phyloP scores from a whole-genome alignment of 2,329 filamentous ascomycete species.

The Sporothrix brasiliensis region DNA sequence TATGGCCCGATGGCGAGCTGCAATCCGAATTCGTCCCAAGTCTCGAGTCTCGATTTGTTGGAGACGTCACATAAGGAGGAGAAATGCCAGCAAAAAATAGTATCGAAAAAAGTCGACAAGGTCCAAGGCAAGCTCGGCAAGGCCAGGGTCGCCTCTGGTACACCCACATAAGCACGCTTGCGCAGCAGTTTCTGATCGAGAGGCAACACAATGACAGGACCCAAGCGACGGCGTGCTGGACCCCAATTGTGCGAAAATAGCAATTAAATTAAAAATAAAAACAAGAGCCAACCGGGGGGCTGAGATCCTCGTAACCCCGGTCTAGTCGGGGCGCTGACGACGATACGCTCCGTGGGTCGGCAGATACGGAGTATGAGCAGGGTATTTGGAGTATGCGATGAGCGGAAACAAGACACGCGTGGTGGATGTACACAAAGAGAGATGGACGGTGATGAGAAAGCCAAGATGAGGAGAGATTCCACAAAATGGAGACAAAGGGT shows the following conservation, averaged over 20 bases:
- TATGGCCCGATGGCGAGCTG: slow-evolving; percentile 26
- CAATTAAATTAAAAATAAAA: background rate
- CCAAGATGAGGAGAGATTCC: background rate
- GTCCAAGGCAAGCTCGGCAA: too few relatives aligned
- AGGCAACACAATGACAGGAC: background rate
- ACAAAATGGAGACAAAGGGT: background rate
- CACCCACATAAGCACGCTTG: slow-evolving; percentile 20
- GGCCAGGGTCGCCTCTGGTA: background rate
- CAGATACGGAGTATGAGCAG: background rate
- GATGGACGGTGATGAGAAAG: background rate
- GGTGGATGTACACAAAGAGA: background rate
- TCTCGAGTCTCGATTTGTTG: background rate
- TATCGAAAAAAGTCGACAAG: background rate
- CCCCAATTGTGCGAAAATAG: background rate
- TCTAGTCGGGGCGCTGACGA: slow-evolving; percentile 23
- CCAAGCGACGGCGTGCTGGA: background rate
- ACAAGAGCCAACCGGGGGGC: background rate
- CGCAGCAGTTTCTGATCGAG: background rate
- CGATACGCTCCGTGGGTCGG: slow-evolving; percentile 17
- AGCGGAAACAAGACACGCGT: too few relatives aligned
- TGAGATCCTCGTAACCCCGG: background rate
- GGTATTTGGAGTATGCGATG: too few relatives aligned
- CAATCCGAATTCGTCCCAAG: slow-evolving; percentile 25
- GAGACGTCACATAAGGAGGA: slow-evolving; percentile 10
- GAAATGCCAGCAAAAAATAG: background rate